Evolutionary conservation across 1,284 basidiomycete genomes (phyloP), one percentile per base, ranked within the genome.

Genomic region (Trichosporon faecale): DNA sequence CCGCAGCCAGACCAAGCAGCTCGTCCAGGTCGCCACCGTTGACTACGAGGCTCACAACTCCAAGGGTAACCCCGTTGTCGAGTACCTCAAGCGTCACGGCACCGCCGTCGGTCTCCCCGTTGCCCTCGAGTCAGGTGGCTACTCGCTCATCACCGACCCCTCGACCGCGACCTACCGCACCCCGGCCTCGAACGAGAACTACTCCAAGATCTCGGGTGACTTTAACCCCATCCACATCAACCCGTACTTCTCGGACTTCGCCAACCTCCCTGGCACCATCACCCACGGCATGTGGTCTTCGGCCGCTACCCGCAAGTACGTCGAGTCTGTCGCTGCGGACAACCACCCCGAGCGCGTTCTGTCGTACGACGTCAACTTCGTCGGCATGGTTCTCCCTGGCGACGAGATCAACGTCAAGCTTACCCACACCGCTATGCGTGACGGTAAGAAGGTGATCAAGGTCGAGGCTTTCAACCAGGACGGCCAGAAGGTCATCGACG

Each of bases 231-330:
- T 99, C 76, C 97, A 99, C 84, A 87, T 97, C 84, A 98, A 99
- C 85, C 97, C 96, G 0, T 98, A 98, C 87, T 98, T 99, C 86
- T 89, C 96, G 31, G 91, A 94, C 82, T 94, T 93, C 77, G 95
- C 96, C 16, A 89, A 91, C 23, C 89, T 99, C 25, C 96, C 95
- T 33, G 92, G 93, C 16, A 98, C 97, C 21, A 99, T 99, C 81
- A 98, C 96, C 6, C 96, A 99, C 80, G 96, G 96, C 68, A 90
- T 99, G 86, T 98, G 94, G 92, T 91, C 94, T 18, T 95, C 92
- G 75, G 96, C 97, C 64, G 95, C 95, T 25, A 96, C 95, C 35
- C 89, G 96, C 77, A 90, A 91, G 69, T 96, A 91, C 81, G 90
- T 98, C 75, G 97, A 99, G 85, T 95, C 90, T 70, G 89, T 97